Evolutionary conservation across 495 filamentous ascomycete genomes (phyloP), one percentile per base, ranked within the genome.

Genomic region (Platismatia glauca): DNA sequence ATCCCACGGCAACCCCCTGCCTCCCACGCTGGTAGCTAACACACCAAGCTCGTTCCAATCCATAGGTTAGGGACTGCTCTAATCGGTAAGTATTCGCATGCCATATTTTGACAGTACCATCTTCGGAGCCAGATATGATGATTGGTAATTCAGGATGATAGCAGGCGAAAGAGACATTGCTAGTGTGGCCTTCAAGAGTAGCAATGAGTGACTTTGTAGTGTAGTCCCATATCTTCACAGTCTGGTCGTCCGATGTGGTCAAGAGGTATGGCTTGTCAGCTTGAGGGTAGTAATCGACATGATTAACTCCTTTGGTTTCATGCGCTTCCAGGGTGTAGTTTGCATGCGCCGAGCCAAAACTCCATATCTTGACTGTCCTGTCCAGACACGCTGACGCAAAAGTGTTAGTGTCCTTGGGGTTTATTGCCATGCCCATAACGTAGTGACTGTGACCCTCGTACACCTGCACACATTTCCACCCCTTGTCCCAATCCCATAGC

Each of bases 341-440:
- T 48, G 94, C 88, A 46, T 89, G 89, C 13, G 81, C 76, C 5
- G 91, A 95, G 29, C 94, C 94, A 68, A 98, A 80, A 70, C 87
- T 95, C 94, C 94, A 98, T 71, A 98, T 96, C 81, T 98, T 98
- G 63, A 98, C 92, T 4, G 91, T 95, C 63, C 94, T 83, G 73
- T 98, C 94, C 70, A 99, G 77, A 81, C 94, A 99, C 13, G 94
- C 95, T 5, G 90, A 95, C 37, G 94, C 94, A 72, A 98, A 98
- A 22, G 94, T 92, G 72, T 99, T 99, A 27, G 95, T 97, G 68
- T 97, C 94, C 74, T 97, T 99, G 20, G 94, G 94, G 75, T 99
- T 97, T 73, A 99, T 96, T n/a, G 95, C 86, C 65, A 99, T 81
- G n/a, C 91, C 91, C 95, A 98, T 98, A 46, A 97, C 94, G 79